Evolutionary conservation across 1,139 yeast species (phyloP), one percentile per base, ranked within the genome.

Genomic region (Yamadazyma atlantica): DNA sequence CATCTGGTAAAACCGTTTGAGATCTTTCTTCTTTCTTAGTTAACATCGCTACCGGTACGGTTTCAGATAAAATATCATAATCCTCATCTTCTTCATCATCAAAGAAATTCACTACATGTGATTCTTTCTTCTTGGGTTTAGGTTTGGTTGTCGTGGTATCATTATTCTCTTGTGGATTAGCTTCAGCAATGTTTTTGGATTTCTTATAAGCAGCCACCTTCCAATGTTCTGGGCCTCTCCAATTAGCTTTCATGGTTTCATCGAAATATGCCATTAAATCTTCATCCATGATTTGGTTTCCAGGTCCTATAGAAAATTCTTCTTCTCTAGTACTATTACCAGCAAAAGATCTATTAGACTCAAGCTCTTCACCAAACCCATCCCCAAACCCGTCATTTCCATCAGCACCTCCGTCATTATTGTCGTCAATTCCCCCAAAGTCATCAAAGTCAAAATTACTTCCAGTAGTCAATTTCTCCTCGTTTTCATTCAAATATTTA

Each of bases 191-290:
- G 21, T 48, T 49, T 32, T 50, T 55, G 4, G 59, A 44, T 34
- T 50, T 55, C 43, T 54, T 82, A 40, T 85, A 66, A 19, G 80
- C 78, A 31, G 76, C 66, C 9, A 90, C 86, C 60, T 85, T 85
- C 97, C 97, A 92, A 60, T 88, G 94, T 45, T 87, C 94, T 4
- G 96, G 92, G 7, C 96, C 96, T 31, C 95, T 76, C 96, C 96
- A 88, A 55, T 79, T 82, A 33, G 76, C 72, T 44, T 73, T 79
- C 62, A 86, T 64, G 13, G 78, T 73, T 43, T 78, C 81, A 54
- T 87, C 95, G 57, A 87, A 86, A 55, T 85, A 85, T 1, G 87
- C 81, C 81, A 88, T 80, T 37, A 87, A 67, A 49, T 83, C 88
- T 40, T 73, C 73, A 48, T 82, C 88, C 46, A 78, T 59, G n/a